Evolutionary conservation across 2,329 filamentous ascomycete genomes (phyloP).

Genomic region (Scorias spongiosa): DNA sequence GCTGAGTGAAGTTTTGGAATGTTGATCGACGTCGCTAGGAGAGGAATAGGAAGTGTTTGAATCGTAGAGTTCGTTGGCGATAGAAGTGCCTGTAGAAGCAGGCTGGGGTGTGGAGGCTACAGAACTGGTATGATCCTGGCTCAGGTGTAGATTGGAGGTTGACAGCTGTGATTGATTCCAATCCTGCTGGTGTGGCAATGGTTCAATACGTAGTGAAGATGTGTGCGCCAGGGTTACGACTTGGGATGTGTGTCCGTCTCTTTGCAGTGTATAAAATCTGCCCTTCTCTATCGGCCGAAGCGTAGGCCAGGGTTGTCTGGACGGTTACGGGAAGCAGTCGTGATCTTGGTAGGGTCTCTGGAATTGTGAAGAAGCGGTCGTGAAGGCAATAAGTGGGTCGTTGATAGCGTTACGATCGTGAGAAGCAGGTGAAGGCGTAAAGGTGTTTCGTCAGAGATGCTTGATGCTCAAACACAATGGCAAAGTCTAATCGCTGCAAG

Average conservation of each 20-base stretch:
- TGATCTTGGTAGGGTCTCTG: not conserved
- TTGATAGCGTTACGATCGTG: conserved; percentile 7
- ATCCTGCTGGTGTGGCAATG: conserved; percentile 58
- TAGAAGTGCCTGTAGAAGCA: conserved; percentile 53
- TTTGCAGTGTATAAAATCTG: too few species aligned
- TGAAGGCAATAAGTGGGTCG: conserved; percentile 2
- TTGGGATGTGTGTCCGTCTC: not conserved
- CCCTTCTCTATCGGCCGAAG: not conserved
- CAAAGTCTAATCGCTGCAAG: conserved; percentile 9
- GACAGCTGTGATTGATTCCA: conserved; percentile 49
- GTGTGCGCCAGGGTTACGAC: conserved; percentile 92
- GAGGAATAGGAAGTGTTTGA: conserved; percentile 43
- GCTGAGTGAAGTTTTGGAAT: conserved; percentile 60
- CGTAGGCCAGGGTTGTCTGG: not conserved
- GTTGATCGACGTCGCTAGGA: conserved; percentile 33
- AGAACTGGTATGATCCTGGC: conserved; percentile 49
- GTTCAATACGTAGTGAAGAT: conserved; percentile 69
- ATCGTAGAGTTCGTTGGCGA: conserved; percentile 27
- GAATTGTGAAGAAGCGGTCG: conserved; percentile 1
- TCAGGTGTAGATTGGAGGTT: conserved; percentile 49
- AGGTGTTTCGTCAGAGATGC: conserved; percentile 9
- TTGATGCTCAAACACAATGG: conserved; percentile 12
- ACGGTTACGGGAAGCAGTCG: too few species aligned
- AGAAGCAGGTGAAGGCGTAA: conserved; percentile 1
- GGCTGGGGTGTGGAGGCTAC: conserved; percentile 61